Evolutionary conservation across 2,329 filamentous ascomycete genomes (phyloP).

Genomic region (Talaromyces sp.): DNA sequence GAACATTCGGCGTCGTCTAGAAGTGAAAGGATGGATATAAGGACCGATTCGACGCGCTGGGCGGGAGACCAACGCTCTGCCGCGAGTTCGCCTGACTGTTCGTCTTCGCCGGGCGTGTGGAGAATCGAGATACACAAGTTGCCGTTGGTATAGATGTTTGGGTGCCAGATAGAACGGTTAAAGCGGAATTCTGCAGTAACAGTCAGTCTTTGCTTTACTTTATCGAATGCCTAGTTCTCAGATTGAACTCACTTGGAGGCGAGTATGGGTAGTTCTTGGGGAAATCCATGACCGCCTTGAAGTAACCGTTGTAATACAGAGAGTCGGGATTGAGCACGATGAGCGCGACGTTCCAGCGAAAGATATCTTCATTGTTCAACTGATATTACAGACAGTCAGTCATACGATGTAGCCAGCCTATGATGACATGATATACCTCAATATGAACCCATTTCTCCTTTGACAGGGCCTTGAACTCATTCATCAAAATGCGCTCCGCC

Average conservation of each 20-base stretch:
- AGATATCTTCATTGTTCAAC: conserved; percentile 76
- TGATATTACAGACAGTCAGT: conserved; percentile 34
- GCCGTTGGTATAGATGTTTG: conserved; percentile 89
- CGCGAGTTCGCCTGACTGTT: conserved; percentile 84
- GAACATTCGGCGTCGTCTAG: conserved; percentile 92
- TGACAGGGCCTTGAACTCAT: conserved; percentile 73
- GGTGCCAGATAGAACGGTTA: conserved; percentile 74
- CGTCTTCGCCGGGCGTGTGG: conserved; percentile 84
- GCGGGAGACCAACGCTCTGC: conserved; percentile 92
- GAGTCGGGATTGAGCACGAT: conserved; percentile 93
- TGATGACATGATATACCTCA: conserved; percentile 56
- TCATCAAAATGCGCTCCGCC: conserved; percentile 78
- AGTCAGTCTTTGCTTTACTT: background rate
- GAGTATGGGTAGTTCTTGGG: conserved; percentile 83
- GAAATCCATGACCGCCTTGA: conserved; percentile 85
- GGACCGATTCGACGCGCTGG: conserved; percentile 89
- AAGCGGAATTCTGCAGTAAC: conserved; percentile 72
- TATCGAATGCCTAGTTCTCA: background rate
- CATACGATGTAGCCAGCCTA: background rate
- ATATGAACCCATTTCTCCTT: conserved; percentile 95
- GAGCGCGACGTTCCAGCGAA: conserved; percentile 81
- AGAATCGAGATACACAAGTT: conserved; percentile 95
- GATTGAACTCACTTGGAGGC: conserved; percentile 58
- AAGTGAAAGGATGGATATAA: conserved; percentile 86
- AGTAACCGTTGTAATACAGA: conserved; percentile 87